phyloP scores from a whole-genome alignment of 768 basidiomycete genomes.

The Boletus reticuloceps region DNA sequence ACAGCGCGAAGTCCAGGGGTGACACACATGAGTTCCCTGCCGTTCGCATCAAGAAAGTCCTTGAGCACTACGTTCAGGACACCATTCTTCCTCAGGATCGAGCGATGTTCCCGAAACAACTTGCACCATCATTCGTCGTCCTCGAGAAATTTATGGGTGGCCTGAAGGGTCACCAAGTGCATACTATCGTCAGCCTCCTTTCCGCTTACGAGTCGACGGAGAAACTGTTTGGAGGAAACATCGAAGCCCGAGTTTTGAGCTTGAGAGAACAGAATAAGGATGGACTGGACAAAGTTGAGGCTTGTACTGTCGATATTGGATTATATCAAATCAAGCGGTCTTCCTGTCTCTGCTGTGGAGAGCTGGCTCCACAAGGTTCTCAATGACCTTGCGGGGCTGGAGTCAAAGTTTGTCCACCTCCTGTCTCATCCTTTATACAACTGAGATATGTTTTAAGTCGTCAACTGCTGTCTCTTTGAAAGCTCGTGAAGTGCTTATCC shows the following conservation, averaged over 20 bases:
- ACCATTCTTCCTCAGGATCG: no score
- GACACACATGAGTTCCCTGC: no score
- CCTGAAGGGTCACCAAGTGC: no score
- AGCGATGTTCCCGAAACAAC: no score
- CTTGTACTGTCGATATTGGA: slow-evolving; percentile 85
- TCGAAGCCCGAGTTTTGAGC: slow-evolving; percentile 86
- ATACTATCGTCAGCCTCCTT: no score
- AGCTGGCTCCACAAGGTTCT: slow-evolving; percentile 72
- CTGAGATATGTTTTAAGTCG: slow-evolving; percentile 48
- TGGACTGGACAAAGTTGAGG: slow-evolving; percentile 86
- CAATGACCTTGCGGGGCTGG: slow-evolving; percentile 78
- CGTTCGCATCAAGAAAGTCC: no score
- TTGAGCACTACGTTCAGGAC: no score
- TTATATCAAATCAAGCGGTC: slow-evolving; percentile 77
- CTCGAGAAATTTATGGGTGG: no score
- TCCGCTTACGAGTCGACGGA: no score
- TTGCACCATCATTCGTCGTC: no score
- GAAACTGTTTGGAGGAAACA: slow-evolving; percentile 91
- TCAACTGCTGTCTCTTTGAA: slow-evolving; percentile 89
- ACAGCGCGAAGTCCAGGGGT: no score
- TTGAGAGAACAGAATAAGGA: slow-evolving; percentile 93
- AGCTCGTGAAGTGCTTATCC: slow-evolving; percentile 95
- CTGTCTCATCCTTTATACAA: background rate
- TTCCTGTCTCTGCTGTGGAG: slow-evolving; percentile 78
- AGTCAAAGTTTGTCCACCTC: slow-evolving; percentile 68